Percentiles rank a stretch among this genome's conserved stretches.
These are phyloP conservation scores for Fraxinus sp. DNA, from an alignment of 305 asterid genomes.

Conservation along the genomic window DNA sequence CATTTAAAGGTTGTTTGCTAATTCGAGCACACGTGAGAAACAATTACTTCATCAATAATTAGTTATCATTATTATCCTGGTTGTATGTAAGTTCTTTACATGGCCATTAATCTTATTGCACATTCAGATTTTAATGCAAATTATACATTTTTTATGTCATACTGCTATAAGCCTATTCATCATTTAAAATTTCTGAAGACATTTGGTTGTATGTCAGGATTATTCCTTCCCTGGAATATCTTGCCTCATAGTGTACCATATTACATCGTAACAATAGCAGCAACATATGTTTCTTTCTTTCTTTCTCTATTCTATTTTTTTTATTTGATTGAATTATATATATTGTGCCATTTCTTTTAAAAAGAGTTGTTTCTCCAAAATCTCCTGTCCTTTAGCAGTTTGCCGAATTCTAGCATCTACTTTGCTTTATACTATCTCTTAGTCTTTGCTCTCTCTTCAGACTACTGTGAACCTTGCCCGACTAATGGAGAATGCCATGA, in stretches of 20 bases:
- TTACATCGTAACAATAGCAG: not conserved
- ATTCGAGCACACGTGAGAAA: not conserved
- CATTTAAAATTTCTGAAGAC: not conserved
- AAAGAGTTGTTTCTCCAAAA: conserved; percentile 12
- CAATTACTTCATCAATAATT: not conserved
- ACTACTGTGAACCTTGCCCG: conserved; percentile 76
- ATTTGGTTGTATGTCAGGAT: not conserved
- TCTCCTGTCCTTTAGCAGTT: conserved; percentile 9
- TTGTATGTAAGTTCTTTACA: not conserved
- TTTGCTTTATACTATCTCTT: conserved; percentile 16
- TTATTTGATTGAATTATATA: not conserved
- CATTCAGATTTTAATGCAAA: not conserved
- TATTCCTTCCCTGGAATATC: not conserved
- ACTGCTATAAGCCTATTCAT: not conserved
- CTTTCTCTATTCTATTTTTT: not conserved
- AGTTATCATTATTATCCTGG: not conserved
- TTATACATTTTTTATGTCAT: not conserved
- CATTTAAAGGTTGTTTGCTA: not conserved
- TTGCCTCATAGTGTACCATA: not conserved
- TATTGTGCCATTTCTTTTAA: not conserved
- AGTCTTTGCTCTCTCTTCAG: conserved; percentile 40
- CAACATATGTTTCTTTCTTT: not conserved
- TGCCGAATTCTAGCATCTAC: conserved; percentile 5
- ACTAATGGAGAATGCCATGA: conserved; percentile 64
- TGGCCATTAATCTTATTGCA: not conserved